These are phyloP conservation scores for Aspergillus aculeatus DNA, from an alignment of 2,329 filamentous ascomycete genomes.

Conservation along the genomic window DNA sequence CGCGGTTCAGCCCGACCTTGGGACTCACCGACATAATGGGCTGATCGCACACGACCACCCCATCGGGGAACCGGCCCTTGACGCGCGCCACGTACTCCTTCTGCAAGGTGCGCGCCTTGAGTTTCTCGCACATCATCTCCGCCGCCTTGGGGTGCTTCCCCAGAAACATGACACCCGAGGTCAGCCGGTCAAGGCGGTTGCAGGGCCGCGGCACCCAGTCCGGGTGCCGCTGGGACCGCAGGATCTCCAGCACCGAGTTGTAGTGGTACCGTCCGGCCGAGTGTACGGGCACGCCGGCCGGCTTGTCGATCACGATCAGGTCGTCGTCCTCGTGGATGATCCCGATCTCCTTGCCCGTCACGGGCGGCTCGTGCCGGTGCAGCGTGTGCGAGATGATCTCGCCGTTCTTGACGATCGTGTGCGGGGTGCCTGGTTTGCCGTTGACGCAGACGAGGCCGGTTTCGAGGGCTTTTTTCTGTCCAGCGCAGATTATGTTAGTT, in stretches of 20 bases:
- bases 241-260: conserved; percentile 91
- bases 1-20: conserved; percentile 88
- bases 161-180: conserved; percentile 97
- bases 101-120: conserved; percentile 75
- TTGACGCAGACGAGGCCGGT: conserved; percentile 77
- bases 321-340: conserved; percentile 89
- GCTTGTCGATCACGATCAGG: conserved; percentile 96
- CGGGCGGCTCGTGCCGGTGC: conserved; percentile 93
- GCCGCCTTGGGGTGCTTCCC: conserved; percentile 82
- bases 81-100: conserved; percentile 96
- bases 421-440: conserved; percentile 65
- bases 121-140: conserved; percentile 71
- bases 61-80: conserved; percentile 85
- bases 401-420: conserved; percentile 78
- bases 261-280: conserved; percentile 93
- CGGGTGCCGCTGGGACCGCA: conserved; percentile 69
- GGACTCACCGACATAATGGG: conserved; percentile 92
- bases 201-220: conserved; percentile 68
- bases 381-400: conserved; percentile 89
- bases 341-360: conserved; percentile 74
- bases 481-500: neutral
- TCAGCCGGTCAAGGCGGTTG: conserved; percentile 90
- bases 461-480: conserved; percentile 72
- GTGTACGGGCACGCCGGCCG: conserved; percentile 90
- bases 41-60: conserved; percentile 87